phyloP scores from a whole-genome alignment of 805 yeast genomes.

The Candida silvatica region DNA sequence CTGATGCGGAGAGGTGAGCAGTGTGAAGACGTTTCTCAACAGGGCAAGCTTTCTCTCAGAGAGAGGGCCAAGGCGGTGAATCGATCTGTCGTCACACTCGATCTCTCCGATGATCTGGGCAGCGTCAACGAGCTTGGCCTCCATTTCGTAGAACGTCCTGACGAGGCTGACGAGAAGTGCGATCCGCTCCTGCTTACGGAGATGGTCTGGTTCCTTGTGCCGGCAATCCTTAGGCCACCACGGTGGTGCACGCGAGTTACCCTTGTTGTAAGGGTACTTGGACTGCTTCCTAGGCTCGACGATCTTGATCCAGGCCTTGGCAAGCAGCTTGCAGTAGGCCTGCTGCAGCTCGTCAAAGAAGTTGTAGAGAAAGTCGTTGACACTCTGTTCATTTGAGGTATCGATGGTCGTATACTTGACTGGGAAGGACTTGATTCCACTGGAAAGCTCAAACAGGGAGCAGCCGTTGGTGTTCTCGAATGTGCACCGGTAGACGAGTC shows the following conservation, averaged over 20 bases:
- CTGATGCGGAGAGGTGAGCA: conserved; percentile 8
- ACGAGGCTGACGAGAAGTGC: conserved; percentile 35
- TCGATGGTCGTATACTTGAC: too few species aligned
- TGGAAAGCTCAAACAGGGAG: too few species aligned
- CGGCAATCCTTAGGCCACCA: conserved; percentile 65
- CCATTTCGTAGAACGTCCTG: conserved; percentile 15
- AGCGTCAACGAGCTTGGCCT: conserved; percentile 13
- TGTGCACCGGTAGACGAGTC: too few species aligned
- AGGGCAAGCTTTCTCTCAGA: too few species aligned
- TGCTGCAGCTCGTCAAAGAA: conserved; percentile 38
- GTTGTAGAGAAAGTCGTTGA: conserved; percentile 17
- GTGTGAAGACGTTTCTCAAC: conserved; percentile 16
- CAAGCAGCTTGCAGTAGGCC: conserved; percentile 47
- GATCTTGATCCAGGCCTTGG: conserved; percentile 58
- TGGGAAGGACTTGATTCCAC: too few species aligned
- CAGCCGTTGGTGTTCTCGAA: too few species aligned
- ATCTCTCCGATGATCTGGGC: conserved; percentile 18
- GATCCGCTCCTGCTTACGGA: conserved; percentile 49
- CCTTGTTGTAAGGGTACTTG: conserved; percentile 49
- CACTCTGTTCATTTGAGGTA: conserved; percentile 11
- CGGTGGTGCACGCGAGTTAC: conserved; percentile 39
- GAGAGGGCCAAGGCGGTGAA: too few species aligned
- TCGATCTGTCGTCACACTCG: conserved; percentile 5
- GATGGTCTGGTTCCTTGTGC: conserved; percentile 71
- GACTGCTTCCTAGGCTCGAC: conserved; percentile 65